These are phyloP conservation scores for Setomelanomma holmii DNA, from an alignment of 2,329 filamentous ascomycete genomes.

Conservation along the genomic window DNA sequence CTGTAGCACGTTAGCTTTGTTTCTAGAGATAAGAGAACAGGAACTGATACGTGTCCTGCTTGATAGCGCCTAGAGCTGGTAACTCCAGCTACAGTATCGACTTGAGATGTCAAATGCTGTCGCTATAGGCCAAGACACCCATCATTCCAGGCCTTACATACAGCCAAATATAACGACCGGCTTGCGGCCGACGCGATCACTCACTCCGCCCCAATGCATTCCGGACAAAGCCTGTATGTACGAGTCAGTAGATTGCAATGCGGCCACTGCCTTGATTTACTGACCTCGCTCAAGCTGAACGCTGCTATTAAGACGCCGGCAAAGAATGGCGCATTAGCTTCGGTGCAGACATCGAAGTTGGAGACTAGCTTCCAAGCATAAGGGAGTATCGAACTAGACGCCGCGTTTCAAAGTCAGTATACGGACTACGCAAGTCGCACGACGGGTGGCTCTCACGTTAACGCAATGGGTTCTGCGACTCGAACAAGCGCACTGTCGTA, in stretches of 20 bases:
- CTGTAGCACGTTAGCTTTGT: too few relatives aligned
- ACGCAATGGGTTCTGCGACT: slow-evolving; percentile 88
- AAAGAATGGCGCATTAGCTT: slow-evolving; percentile 75
- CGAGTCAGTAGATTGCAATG: neutral
- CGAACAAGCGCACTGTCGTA: slow-evolving; percentile 77
- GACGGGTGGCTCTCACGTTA: slow-evolving; percentile 64
- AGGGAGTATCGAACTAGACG: slow-evolving; percentile 73
- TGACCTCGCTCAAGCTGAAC: slow-evolving; percentile 84
- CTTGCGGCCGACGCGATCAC: slow-evolving; percentile 50
- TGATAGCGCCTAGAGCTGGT: too few relatives aligned
- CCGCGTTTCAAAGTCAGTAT: neutral
- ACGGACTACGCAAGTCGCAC: too few relatives aligned
- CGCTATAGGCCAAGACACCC: too few relatives aligned
- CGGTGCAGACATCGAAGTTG: slow-evolving; percentile 44
- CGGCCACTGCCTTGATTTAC: slow-evolving; percentile 38
- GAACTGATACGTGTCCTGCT: too few relatives aligned
- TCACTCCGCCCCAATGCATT: slow-evolving; percentile 62
- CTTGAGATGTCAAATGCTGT: too few relatives aligned
- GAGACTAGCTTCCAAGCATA: slow-evolving; percentile 62
- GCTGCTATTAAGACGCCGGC: slow-evolving; percentile 87
- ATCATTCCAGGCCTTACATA: too few relatives aligned
- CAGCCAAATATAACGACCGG: slow-evolving; percentile 59
- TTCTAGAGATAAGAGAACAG: too few relatives aligned
- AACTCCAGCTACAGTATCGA: too few relatives aligned
- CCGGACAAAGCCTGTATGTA: slow-evolving; percentile 61